Evolutionary conservation across 306 rosid genomes (phyloP), one percentile per base, ranked within the genome.

Genomic region (Vigna hirtella): DNA sequence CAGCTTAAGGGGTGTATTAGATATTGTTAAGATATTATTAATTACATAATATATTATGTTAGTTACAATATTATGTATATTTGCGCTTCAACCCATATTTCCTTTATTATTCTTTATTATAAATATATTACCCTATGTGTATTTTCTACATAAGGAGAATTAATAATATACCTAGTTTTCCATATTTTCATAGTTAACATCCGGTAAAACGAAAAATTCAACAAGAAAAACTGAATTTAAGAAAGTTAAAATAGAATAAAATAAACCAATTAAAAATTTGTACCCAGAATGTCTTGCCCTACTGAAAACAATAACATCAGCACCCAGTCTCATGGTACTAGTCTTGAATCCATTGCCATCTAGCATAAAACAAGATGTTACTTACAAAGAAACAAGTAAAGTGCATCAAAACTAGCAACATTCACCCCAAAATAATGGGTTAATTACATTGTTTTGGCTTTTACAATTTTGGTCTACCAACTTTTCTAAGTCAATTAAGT

Each of bases 321-420:
- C 98, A 67, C 98, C 98, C 58, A 95, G 76, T 72, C 98, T 87
- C 97, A 95, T 95, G 47, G 98, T 95, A 81, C 98, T 92, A 42
- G 98, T 95, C 89, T 95, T 95, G 88, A 95, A 95, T 68, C 98
- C 98, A 88, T 95, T 95, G 69, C 98, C 98, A 91, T 95, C 98
- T 95, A 79, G 56, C 84, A 85, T 22, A 83, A 77, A 68, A 26
- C 49, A 83, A 18, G 56, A 82, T 38, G 63, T 28, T 50, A 47
- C 62, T 76, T 49, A 74, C 55, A 76, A 51, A 80, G 61, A 80
- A 32, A 66, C 45, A 78, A 59, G 32, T 62, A 6, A 67, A 34
- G n/a, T 52, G 68, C 61, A 84, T 64, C 65, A 77, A 50, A 67
- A 51, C 59, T 68, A 74, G 52, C 53, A 15, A 16, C 72, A 36